phyloP scores from a whole-genome alignment of 257 asterid genomes.

The Coffea eugenioides region DNA sequence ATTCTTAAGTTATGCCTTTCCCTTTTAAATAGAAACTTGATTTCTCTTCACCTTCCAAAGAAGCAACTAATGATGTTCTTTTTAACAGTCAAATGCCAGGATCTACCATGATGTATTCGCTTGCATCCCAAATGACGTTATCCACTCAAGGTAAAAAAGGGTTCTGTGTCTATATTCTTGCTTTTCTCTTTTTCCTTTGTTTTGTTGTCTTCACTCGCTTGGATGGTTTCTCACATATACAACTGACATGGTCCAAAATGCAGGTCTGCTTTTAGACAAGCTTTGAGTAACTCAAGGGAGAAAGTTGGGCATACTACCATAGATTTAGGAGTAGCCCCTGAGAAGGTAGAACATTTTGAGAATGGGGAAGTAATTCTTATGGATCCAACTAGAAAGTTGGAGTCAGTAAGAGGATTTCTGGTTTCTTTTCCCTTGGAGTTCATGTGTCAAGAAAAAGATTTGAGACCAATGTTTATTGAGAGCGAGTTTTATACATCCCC shows the following conservation, averaged over 20 bases:
- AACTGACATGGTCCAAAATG: slow-evolving; percentile 10
- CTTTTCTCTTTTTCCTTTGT: not conserved
- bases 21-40: not conserved
- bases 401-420: slow-evolving; percentile 64
- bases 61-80: not conserved
- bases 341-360: slow-evolving; percentile 40
- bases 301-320: slow-evolving; percentile 75
- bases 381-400: slow-evolving; percentile 45
- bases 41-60: not conserved
- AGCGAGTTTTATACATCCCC: slow-evolving; percentile 89
- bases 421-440: slow-evolving; percentile 91
- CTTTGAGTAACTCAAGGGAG: slow-evolving; percentile 69
- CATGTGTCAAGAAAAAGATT: slow-evolving; percentile 70
- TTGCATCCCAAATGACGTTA: slow-evolving; percentile 83
- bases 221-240: not conserved
- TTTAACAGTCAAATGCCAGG: slow-evolving; percentile 63
- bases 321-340: slow-evolving; percentile 89
- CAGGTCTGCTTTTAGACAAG: slow-evolving; percentile 81
- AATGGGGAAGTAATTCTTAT: slow-evolving; percentile 35
- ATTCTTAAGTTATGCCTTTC: not conserved
- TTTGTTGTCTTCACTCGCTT: not conserved
- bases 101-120: slow-evolving; percentile 80
- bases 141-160: slow-evolving; percentile 64
- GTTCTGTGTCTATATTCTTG: not conserved
- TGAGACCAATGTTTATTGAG: slow-evolving; percentile 83